These are phyloP conservation scores for Hypoxylon sp. DNA, from an alignment of 2,329 filamentous ascomycete genomes.

Conservation along the genomic window DNA sequence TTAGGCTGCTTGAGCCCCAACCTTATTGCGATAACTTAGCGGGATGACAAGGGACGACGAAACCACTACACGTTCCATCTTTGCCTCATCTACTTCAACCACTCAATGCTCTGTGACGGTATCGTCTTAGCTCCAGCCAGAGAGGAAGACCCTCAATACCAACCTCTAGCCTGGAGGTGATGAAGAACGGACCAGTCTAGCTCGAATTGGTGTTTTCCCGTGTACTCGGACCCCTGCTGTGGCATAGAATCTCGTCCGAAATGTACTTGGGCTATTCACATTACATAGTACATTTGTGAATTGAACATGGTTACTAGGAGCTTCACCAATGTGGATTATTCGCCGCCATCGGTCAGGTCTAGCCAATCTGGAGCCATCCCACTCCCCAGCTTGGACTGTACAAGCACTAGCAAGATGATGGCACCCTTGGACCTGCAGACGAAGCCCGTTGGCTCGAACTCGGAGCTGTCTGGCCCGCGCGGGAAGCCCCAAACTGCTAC, in stretches of 20 bases:
- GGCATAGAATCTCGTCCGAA: slow-evolving; percentile 34
- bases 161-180: slow-evolving; percentile 8
- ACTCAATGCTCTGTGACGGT: slow-evolving; percentile 46
- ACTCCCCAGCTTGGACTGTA: slow-evolving; percentile 36
- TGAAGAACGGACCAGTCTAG: slow-evolving; percentile 34
- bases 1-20: slow-evolving; percentile 47
- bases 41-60: slow-evolving; percentile 61
- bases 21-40: slow-evolving; percentile 50
- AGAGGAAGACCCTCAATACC: slow-evolving; percentile 4
- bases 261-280: slow-evolving; percentile 33
- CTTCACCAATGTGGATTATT: slow-evolving; percentile 43
- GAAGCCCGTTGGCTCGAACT: slow-evolving; percentile 49
- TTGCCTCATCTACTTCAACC: slow-evolving; percentile 60
- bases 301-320: slow-evolving; percentile 37
- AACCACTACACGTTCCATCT: slow-evolving; percentile 64
- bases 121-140: slow-evolving; percentile 28
- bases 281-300: slow-evolving; percentile 2
- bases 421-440: slow-evolving; percentile 50
- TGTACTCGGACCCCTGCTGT: slow-evolving; percentile 32
- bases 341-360: slow-evolving; percentile 34
- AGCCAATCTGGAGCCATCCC: slow-evolving; percentile 43
- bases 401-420: slow-evolving; percentile 34
- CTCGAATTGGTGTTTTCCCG: slow-evolving; percentile 35
- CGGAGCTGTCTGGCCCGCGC: slow-evolving; percentile 55
- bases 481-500: slow-evolving; percentile 48